These are phyloP conservation scores for Pestalotiopsis sp. DNA, from an alignment of 2,329 filamentous ascomycete species.

Conservation along the genomic window DNA sequence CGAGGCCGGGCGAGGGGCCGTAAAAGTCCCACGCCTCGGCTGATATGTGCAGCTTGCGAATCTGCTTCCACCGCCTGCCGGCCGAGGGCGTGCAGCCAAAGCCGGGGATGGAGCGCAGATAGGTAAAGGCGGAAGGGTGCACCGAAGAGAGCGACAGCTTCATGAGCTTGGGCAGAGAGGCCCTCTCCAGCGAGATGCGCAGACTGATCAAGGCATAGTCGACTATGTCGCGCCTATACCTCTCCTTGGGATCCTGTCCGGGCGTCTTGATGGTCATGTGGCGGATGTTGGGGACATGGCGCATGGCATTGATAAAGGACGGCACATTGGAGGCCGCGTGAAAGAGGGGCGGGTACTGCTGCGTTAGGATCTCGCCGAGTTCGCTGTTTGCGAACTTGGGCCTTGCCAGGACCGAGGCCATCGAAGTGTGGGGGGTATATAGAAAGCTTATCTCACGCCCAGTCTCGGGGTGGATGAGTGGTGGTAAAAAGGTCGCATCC, in stretches of 20 bases:
- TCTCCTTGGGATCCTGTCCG: slow-evolving; percentile 67
- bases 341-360: slow-evolving; percentile 87
- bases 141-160: slow-evolving; percentile 74
- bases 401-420: slow-evolving; percentile 60
- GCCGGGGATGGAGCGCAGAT: slow-evolving; percentile 74
- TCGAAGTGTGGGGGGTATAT: slow-evolving; percentile 76
- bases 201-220: slow-evolving; percentile 89
- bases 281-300: slow-evolving; percentile 67
- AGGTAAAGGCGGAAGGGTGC: slow-evolving; percentile 75
- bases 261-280: slow-evolving; percentile 79
- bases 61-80: slow-evolving; percentile 74
- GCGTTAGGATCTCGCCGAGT: slow-evolving; percentile 78
- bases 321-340: slow-evolving; percentile 87
- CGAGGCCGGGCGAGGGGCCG: slow-evolving; percentile 59
- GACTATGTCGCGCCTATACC: slow-evolving; percentile 76
- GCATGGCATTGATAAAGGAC: slow-evolving; percentile 78
- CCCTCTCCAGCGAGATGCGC: slow-evolving; percentile 79
- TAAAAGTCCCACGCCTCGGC: slow-evolving; percentile 72
- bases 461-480: slow-evolving; percentile 77
- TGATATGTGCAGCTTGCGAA: slow-evolving; percentile 71
- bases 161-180: slow-evolving; percentile 64
- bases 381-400: slow-evolving; percentile 81
- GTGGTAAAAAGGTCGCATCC: slow-evolving; percentile 78
- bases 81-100: slow-evolving; percentile 76
- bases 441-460: slow-evolving; percentile 80